These are phyloP conservation scores for Spergularia marina DNA, from an alignment of 148 eudicot species.

Conservation along the genomic window DNA sequence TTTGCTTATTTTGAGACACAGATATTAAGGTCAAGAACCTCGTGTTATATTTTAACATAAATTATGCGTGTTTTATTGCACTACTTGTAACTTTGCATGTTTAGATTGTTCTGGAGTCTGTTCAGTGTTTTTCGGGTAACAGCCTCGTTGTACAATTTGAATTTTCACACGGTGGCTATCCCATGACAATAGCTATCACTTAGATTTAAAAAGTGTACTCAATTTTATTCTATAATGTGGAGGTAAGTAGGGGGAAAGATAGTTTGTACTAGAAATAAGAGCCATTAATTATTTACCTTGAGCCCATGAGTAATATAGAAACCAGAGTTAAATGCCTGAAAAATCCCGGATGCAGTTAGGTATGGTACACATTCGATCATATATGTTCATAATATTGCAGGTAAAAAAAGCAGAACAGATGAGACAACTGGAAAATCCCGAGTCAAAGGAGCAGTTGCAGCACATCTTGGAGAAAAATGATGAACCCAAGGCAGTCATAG, in stretches of 20 bases:
- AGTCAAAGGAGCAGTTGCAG: conserved; percentile 30
- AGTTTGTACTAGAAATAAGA: too few relatives aligned
- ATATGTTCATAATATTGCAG: conserved; percentile 37
- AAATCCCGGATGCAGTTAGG: neutral
- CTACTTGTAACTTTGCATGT: too few relatives aligned
- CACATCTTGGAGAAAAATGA: conserved; percentile 32
- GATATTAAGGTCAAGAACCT: neutral
- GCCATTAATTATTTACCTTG: too few relatives aligned
- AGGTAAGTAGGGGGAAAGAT: too few relatives aligned
- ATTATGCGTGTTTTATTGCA: too few relatives aligned
- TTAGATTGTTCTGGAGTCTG: too few relatives aligned
- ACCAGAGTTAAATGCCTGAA: neutral
- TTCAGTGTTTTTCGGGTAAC: too few relatives aligned
- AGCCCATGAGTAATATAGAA: neutral
- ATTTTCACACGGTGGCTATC: too few relatives aligned
- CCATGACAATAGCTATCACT: too few relatives aligned
- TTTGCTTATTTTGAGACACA: neutral
- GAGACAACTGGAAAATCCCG: conserved; percentile 31
- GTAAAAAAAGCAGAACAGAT: conserved; percentile 30
- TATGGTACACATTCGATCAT: neutral
- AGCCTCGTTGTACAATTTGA: too few relatives aligned
- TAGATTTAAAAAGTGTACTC: neutral
- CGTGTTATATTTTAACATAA: neutral
- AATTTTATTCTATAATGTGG: neutral
- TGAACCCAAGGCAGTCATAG: conserved; percentile 58